A percentile compares a stretch with the other conserved stretches of the same genome.
Evolutionary conservation across 139 green algal species (phyloP).

Genomic region (Choricystis sp.): DNA sequence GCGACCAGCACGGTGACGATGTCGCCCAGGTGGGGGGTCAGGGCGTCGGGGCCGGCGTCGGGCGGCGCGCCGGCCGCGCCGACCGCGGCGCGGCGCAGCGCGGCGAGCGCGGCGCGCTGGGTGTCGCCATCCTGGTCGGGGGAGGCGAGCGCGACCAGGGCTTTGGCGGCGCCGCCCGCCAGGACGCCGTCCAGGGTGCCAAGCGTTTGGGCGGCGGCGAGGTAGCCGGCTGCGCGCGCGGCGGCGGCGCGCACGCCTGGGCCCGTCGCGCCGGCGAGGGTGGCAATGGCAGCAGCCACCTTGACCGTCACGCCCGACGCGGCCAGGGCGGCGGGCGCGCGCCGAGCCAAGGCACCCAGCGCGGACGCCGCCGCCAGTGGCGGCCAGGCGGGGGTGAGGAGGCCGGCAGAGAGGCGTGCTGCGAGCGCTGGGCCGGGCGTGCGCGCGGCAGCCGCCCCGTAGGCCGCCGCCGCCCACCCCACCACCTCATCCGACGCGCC

Average conservation of each 20-base stretch:
- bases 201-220: conserved; percentile 7
- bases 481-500: conserved; percentile 18
- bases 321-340: conserved; percentile 7
- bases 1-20: conserved; percentile 40
- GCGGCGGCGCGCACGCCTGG: conserved; percentile 32
- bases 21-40: conserved; percentile 35
- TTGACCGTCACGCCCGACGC: conserved; percentile 7
- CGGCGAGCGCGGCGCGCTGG: conserved; percentile 39
- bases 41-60: conserved; percentile 1
- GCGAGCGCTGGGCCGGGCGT: too few relatives aligned
- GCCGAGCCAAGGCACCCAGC: conserved; percentile 6
- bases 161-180: conserved; percentile 5
- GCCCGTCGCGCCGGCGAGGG: conserved; percentile 18
- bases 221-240: conserved; percentile 10
- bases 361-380: background rate
- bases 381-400: background rate
- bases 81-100: conserved; percentile 28
- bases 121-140: conserved; percentile 53
- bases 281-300: conserved; percentile 3
- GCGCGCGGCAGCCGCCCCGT: conserved; percentile 14
- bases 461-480: conserved; percentile 9
- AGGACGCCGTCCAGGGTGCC: conserved; percentile 1
- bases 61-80: background rate
- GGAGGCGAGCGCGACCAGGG: conserved; percentile 38
- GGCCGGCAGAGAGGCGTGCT: background rate